Base-by-base conservation (phyloP, 176 grass and related monocot genomes). In the Miscanthus lutarioriparius region DNA sequence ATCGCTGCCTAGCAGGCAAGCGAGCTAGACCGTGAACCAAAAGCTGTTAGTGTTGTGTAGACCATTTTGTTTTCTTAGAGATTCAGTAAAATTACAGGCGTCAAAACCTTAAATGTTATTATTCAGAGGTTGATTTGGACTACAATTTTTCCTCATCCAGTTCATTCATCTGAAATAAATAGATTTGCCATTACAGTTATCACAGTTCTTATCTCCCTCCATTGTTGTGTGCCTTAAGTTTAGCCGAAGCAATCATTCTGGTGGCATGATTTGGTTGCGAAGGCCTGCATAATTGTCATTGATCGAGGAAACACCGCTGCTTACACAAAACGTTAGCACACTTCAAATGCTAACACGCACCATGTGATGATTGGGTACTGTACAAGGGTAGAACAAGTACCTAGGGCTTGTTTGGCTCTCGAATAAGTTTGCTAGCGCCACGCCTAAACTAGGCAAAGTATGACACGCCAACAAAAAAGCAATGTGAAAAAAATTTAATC, bases 311-410 rank as follows among this genome's bases (percentile, higher is more conserved):
- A 49, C 47, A 17, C 47, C 1, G 35, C 45, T 39, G 47, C 32
- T 67, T 39, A 20, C 65, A 40, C 22, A 12, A 56, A 25, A 56
- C 45, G 38, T 36, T 70, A 70, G 11, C 33, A 17, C 22, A 56
- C 36, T 11, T 66, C 17, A 37, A 27, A 81, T 39, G 65, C 33
- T 81, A 81, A 54, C 37, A 70, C 79, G 53, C 13, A 81, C 16
- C 15, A 26, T 17, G 32, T 7, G 20, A 81, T 26, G 32, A 56
- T 54, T 48, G 15, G 47, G 16, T 69, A 36, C 3, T 26, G 45
- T 22, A 38, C 64, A 69, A 17, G 3, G 2, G 22, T 59, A 4
- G 48, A 53, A 58, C 8, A 16, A 33, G 10, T 37, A 11, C 44
- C 39, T 23, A 36, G 19, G 2, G 0, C 22, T n/a, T 59, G 54